Conservation (phyloP, 2,329 filamentous ascomycete genomes). For the Canariomyces notabilis region DNA sequence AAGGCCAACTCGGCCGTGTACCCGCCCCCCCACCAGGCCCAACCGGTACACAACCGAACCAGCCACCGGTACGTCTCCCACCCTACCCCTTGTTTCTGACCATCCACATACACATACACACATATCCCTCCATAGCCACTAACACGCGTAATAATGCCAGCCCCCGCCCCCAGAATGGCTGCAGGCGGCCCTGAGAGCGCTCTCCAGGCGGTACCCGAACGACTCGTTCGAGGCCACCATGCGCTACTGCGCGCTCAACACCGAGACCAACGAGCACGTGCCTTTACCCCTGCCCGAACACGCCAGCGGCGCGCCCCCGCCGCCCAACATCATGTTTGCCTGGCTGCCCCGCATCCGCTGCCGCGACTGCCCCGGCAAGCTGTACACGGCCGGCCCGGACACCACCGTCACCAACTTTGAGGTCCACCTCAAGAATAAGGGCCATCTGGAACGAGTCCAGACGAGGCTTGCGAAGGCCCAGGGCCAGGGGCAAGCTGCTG, state of each 20-base stretch:
- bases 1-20: slow-evolving; percentile 59
- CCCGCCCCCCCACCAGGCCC: slow-evolving; percentile 52
- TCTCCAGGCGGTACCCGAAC: slow-evolving; percentile 67
- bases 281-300: slow-evolving; percentile 33
- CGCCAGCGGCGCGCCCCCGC: slow-evolving; percentile 44
- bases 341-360: slow-evolving; percentile 88
- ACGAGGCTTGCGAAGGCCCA: slow-evolving; percentile 12
- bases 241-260: slow-evolving; percentile 81
- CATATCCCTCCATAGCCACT: background rate
- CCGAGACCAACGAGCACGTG: slow-evolving; percentile 61
- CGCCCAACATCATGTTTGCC: slow-evolving; percentile 66
- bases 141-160: too few relatives aligned
- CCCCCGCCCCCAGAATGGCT: slow-evolving; percentile 88
- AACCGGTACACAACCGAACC: slow-evolving; percentile 5
- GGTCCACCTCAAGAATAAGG: slow-evolving; percentile 80
- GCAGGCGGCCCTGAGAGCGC: slow-evolving; percentile 61
- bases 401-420: slow-evolving; percentile 87
- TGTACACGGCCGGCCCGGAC: slow-evolving; percentile 86
- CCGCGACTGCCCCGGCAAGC: slow-evolving; percentile 85
- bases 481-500: too few relatives aligned
- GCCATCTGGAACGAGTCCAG: slow-evolving; percentile 69
- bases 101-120: slow-evolving; percentile 13
- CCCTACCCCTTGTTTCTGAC: slow-evolving; percentile 22
- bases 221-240: slow-evolving; percentile 87
- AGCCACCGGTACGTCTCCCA: slow-evolving; percentile 53